Evolutionary conservation across 257 asterid species (phyloP), one percentile per base, ranked within the genome.

Genomic region (Cynanchum wilfordii): DNA sequence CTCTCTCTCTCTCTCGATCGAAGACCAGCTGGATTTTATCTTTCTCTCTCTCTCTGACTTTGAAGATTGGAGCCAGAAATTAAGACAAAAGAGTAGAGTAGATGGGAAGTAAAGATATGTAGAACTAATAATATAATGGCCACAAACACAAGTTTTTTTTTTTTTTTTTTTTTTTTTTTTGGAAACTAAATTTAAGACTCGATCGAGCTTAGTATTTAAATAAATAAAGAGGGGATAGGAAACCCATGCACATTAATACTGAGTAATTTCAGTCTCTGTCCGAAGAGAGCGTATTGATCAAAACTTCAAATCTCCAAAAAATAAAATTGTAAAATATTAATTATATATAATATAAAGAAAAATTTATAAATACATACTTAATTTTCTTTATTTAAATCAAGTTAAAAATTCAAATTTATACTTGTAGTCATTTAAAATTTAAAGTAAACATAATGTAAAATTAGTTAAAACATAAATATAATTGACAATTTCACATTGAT

Each of bases 71-170:
- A 52, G 19, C 17, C 9, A n/a, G 68, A 56, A 66, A 44, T 16
- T 36, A 66, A 40, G 66, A 62, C 69, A 70, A n/a, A n/a, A 42
- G 11, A 42, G 4, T 3, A 2, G 73, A 77, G 81, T 76, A 78
- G 83, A 66, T 58, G 75, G 42, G 73, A 75, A 80, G 78, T 51
- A 45, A 73, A 58, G 30, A n/a, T 71, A 69, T 77, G 36, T 44
- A 4, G 1, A 33, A 33, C 38, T n/a, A n/a, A n/a, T n/a, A 27
- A 76, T 19, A 62, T 38, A 29, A 24, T 59, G 44, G 2, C 33
- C 33, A 30, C 33, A 30, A 30, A 30, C 33, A 30, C n/a, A n/a
- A n/a, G n/a, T n/a, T n/a, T n/a, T n/a, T n/a, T n/a, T n/a, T n/a
- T n/a, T n/a, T n/a, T n/a, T n/a, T n/a, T n/a, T n/a, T n/a, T n/a